These are phyloP conservation scores for Eimeria necatrix DNA, from an alignment of 169 alveolate genomes.

Conservation along the genomic window DNA sequence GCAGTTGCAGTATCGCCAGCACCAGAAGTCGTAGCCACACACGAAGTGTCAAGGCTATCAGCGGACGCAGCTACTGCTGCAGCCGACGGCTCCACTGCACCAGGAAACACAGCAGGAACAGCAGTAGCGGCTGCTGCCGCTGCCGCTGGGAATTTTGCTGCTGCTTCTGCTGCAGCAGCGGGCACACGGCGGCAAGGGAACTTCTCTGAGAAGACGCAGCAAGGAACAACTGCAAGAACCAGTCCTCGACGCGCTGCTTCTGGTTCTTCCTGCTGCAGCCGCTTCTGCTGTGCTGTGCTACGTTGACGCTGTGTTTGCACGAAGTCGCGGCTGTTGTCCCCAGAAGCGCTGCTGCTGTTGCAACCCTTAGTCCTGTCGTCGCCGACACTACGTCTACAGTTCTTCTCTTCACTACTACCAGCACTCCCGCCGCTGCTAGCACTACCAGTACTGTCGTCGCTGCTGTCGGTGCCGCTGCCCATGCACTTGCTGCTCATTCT, in stretches of 20 bases:
- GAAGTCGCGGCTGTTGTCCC: not conserved
- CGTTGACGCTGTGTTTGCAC: not conserved
- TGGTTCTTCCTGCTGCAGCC: constrained; percentile 33
- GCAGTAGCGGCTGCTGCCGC: constrained; percentile 64
- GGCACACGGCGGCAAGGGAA: constrained; percentile 55
- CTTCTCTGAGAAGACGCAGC: constrained; percentile 59
- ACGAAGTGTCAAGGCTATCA: not conserved
- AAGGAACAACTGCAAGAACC: constrained; percentile 58
- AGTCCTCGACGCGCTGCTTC: not conserved
- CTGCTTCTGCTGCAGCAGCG: constrained; percentile 62
- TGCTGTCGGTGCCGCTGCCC: constrained; percentile 7
- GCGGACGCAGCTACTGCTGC: not conserved
- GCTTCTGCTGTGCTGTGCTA: not conserved
- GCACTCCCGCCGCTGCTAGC: not conserved
- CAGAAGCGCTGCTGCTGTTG: not conserved
- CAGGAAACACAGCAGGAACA: not conserved
- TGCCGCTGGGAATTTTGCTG: constrained; percentile 35
- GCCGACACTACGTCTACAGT: not conserved
- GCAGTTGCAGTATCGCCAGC: not conserved
- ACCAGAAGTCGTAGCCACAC: not conserved
- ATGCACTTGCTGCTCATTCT: not conserved
- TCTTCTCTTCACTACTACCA: not conserved
- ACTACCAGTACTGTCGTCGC: not conserved
- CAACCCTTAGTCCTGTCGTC: not conserved
- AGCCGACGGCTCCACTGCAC: not conserved